Percentiles rank a stretch among this genome's conserved stretches.
Conservation (phyloP, 495 filamentous ascomycete species). For the Penicillium antarcticum region DNA sequence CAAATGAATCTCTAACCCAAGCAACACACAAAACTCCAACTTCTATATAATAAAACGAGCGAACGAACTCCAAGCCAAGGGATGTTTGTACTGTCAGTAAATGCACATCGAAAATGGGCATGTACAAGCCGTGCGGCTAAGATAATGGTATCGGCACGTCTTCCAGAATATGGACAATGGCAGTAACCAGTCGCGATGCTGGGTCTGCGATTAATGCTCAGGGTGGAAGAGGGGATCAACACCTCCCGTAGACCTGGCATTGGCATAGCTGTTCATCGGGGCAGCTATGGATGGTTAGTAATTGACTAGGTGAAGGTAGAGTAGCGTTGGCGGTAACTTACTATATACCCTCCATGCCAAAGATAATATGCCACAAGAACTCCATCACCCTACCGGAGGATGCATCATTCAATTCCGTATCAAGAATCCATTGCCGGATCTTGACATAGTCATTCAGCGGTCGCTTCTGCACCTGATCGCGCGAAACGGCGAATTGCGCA, state of each 20-base stretch:
- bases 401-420: conserved; percentile 56
- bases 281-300: conserved; percentile 29
- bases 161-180: not conserved
- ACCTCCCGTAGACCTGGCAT: conserved; percentile 48
- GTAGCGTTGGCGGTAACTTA: conserved; percentile 16
- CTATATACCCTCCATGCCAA: conserved; percentile 48
- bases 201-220: not conserved
- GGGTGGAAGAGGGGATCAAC: conserved; percentile 18
- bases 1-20: not conserved
- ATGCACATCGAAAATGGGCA: not conserved
- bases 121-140: not conserved
- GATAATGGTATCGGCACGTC: not conserved
- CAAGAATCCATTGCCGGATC: conserved; percentile 65
- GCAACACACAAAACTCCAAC: conserved; percentile 2
- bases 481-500: conserved; percentile 64
- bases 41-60: not conserved
- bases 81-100: not conserved
- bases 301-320: not conserved
- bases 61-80: not conserved
- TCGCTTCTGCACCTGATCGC: conserved; percentile 49
- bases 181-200: not conserved
- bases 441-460: conserved; percentile 57
- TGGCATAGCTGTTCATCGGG: conserved; percentile 46
- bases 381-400: conserved; percentile 70
- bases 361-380: conserved; percentile 71